Base-by-base conservation (phyloP, 2,329 filamentous ascomycete genomes). In the Ceratocystis ficicola region DNA sequence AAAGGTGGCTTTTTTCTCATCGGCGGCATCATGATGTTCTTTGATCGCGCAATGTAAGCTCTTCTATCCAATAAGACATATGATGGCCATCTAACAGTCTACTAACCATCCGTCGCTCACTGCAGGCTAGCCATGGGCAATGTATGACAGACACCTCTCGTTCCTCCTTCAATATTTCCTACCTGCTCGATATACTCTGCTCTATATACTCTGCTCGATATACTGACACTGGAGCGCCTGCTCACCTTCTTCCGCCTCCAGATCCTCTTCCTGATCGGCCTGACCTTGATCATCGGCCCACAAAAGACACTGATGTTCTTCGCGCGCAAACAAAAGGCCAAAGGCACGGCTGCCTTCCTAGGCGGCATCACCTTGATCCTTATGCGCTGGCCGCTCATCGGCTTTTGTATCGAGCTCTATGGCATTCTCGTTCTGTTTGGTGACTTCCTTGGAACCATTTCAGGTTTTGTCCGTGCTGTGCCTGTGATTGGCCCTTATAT, bases 261-360 rank as follows among this genome's bases (percentile, higher is more conserved):
- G 90, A 95, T 99, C 76, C 90, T 99, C 75, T 97, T 99, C 81
- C 85, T 99, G 65, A 90, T 96, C 78, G 94, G 94, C 75, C 85
- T 99, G 30, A 95, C 92, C 36, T 88, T 97, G 68, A 95, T 97
- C 72, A 96, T 99, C 77, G 94, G 94, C 55, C 83, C 90, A 28
- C 83, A 88, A 75, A 96, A 96, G 75, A 97, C 94, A 0, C 80
- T 93, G 69, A 80, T 88, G 74, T 99, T 99, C 85, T 99, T 99
- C 80, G 89, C 91, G 63, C 88, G 94, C 68, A 87, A 86, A 71
- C 90, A 96, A 74, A 99, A 99, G 77, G 84, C 90, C 72, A 91
- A 91, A 73, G 94, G 94, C 69, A 96, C 90, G 0, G 86, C 86
- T 3, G 92, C 92, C 17, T 99, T 99, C 78, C 86, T 89, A 71